A percentile compares a stretch with the other conserved stretches of the same genome.
Evolutionary conservation across 306 rosid genomes (phyloP).

Genomic region (Clitoria ternatea): DNA sequence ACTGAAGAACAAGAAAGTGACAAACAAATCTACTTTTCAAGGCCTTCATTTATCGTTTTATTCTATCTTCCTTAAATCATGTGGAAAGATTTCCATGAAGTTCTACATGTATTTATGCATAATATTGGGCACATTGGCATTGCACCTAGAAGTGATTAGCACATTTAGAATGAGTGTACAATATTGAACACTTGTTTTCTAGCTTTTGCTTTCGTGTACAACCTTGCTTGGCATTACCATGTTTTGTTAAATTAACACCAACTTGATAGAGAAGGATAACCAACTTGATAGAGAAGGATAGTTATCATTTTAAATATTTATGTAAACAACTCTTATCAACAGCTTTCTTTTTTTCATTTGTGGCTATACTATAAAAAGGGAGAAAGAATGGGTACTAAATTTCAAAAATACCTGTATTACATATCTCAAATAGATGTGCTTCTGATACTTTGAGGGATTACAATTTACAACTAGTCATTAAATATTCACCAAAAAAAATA

Average conservation of each 20-base stretch:
- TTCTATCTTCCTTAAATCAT: too few relatives aligned
- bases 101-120: background rate
- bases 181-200: background rate
- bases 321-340: background rate
- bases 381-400: background rate
- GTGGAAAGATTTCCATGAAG: background rate
- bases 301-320: background rate
- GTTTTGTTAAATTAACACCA: background rate
- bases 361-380: background rate
- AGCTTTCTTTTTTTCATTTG: background rate
- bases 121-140: background rate
- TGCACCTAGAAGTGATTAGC: background rate
- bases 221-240: background rate
- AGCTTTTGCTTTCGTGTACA: background rate
- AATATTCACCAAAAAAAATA: too few relatives aligned
- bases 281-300: background rate
- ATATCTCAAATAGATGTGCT: background rate
- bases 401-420: background rate
- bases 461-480: too few relatives aligned
- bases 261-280: background rate
- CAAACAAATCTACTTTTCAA: background rate
- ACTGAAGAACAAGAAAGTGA: background rate
- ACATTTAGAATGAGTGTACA: conserved; percentile 5
- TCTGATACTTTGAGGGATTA: background rate
- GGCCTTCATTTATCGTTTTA: background rate